Evolutionary conservation across 1,284 basidiomycete species (phyloP).

Genomic region (Coniferiporia weirii): DNA sequence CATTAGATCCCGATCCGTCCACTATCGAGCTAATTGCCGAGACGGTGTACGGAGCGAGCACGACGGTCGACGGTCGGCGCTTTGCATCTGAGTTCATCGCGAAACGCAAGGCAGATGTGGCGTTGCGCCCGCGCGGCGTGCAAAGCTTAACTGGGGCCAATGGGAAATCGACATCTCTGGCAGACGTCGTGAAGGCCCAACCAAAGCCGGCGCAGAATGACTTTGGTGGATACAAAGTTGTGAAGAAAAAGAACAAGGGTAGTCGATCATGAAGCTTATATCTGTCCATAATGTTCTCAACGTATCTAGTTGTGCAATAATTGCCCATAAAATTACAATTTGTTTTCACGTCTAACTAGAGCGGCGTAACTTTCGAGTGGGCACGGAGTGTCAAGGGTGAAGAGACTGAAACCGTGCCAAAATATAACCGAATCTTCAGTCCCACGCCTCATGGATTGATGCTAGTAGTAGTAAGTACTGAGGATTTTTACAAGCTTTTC

Average conservation of each 20-base stretch:
- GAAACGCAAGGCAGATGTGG: slow-evolving; percentile 78
- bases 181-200: slow-evolving; percentile 84
- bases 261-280: neutral
- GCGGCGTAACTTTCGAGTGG: no score
- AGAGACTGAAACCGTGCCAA: no score
- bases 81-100: slow-evolving; percentile 90
- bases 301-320: neutral
- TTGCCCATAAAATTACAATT: neutral
- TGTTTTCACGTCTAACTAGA: no score
- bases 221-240: slow-evolving; percentile 84
- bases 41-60: slow-evolving; percentile 88
- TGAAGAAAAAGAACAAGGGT: slow-evolving; percentile 90
- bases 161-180: slow-evolving; percentile 64
- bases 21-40: slow-evolving; percentile 89
- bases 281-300: neutral
- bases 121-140: slow-evolving; percentile 41
- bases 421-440: no score
- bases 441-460: no score
- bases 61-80: slow-evolving; percentile 90
- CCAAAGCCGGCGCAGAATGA: slow-evolving; percentile 72
- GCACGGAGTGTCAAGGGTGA: no score
- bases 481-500: no score
- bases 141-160: slow-evolving; percentile 33
- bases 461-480: no score
- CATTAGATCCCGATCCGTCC: slow-evolving; percentile 77